These are phyloP conservation scores for Tulasnella sp. DNA, from an alignment of 768 basidiomycete genomes.

Conservation along the genomic window DNA sequence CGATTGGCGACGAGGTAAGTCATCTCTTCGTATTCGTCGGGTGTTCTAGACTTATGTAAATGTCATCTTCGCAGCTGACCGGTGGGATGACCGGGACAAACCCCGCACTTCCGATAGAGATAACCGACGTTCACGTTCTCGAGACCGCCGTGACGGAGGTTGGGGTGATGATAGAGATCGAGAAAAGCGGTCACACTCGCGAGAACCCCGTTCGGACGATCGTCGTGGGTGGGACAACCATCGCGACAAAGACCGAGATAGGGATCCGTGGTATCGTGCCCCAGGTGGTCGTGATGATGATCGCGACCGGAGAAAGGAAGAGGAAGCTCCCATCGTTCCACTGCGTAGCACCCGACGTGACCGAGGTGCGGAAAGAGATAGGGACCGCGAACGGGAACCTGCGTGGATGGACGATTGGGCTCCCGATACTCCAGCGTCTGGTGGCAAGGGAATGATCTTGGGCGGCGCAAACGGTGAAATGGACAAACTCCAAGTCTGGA, in stretches of 20 bases:
- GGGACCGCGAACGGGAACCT: constrained; percentile 54
- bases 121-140: constrained; percentile 45
- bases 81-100: constrained; percentile 43
- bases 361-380: constrained; percentile 33
- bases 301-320: constrained; percentile 7
- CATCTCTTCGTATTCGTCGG: no score
- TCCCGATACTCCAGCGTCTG: constrained; percentile 30
- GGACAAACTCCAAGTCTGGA: constrained; percentile 79
- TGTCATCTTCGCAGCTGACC: no score
- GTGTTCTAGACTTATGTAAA: no score
- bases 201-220: constrained; percentile 16
- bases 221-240: constrained; percentile 3
- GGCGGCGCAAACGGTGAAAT: constrained; percentile 56
- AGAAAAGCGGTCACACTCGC: constrained; percentile 9
- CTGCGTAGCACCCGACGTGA: constrained; percentile 22
- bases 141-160: constrained; percentile 45
- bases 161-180: constrained; percentile 22
- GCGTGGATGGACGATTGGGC: constrained; percentile 87
- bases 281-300: not conserved
- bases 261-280: constrained; percentile 3
- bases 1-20: constrained; percentile 71
- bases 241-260: constrained; percentile 7
- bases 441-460: constrained; percentile 39
- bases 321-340: constrained; percentile 8
- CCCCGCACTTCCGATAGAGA: constrained; percentile 28